These are phyloP conservation scores for Penicillium brevicompactum DNA, from an alignment of 2,329 filamentous ascomycete species.

Conservation along the genomic window DNA sequence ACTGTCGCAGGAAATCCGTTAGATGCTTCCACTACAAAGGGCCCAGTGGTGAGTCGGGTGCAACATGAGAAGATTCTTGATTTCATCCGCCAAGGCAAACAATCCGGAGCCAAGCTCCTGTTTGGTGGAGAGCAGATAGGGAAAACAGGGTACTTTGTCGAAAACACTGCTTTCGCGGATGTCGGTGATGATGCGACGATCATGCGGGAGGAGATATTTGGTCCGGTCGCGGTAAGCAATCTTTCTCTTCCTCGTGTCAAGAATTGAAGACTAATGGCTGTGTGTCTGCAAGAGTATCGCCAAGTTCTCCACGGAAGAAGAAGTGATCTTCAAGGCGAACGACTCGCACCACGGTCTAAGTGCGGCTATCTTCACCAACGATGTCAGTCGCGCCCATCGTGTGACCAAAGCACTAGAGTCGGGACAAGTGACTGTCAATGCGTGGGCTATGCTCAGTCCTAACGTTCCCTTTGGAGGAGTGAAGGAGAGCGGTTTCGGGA, in stretches of 20 bases:
- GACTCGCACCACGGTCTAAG: constrained; percentile 44
- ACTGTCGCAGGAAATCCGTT: constrained; percentile 24
- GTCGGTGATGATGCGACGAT: constrained; percentile 51
- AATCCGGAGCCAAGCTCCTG: constrained; percentile 22
- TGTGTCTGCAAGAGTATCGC: constrained; percentile 48
- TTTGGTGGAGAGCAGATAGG: constrained; percentile 27
- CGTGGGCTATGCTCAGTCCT: constrained; percentile 28
- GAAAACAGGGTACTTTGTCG: constrained; percentile 62
- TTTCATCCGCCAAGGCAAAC: constrained; percentile 26
- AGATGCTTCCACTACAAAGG: constrained; percentile 24
- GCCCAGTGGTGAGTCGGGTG: constrained; percentile 22
- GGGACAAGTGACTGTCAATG: constrained; percentile 31
- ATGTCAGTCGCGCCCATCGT: constrained; percentile 27
- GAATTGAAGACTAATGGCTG: neutral
- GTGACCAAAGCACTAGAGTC: constrained; percentile 23
- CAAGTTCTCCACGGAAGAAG: constrained; percentile 61
- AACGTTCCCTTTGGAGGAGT: constrained; percentile 31
- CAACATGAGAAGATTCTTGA: constrained; percentile 28
- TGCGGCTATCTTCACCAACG: constrained; percentile 30
- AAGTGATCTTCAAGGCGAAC: constrained; percentile 59
- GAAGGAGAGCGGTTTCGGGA: constrained; percentile 31
- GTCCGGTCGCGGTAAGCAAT: constrained; percentile 51
- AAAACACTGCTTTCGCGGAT: constrained; percentile 59
- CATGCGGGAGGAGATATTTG: constrained; percentile 60
- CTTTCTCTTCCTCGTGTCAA: neutral